phyloP scores from a whole-genome alignment of 2,329 filamentous ascomycete species.

The Cyphellophora attinorum region DNA sequence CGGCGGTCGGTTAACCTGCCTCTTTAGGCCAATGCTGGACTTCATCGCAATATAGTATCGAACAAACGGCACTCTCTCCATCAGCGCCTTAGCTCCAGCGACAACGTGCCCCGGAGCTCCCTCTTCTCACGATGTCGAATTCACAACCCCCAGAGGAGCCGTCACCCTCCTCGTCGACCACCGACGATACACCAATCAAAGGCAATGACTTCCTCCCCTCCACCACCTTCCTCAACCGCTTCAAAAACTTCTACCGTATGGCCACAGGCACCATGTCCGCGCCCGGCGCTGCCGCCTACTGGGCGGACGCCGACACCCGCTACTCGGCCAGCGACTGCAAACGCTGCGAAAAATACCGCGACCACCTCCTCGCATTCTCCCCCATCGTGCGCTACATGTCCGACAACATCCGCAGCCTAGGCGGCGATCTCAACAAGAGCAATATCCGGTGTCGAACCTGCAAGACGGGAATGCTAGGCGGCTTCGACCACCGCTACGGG shows the following conservation, averaged over 20 bases:
- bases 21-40: too few species aligned
- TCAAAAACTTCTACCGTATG: constrained; percentile 80
- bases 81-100: too few species aligned
- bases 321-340: constrained; percentile 71
- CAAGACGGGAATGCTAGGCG: constrained; percentile 61
- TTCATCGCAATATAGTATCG: too few species aligned
- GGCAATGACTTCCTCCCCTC: constrained; percentile 20
- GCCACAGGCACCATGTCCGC: constrained; percentile 62
- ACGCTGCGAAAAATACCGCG: constrained; percentile 69
- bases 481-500: constrained; percentile 77
- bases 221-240: constrained; percentile 42
- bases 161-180: neutral
- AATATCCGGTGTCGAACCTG: constrained; percentile 83
- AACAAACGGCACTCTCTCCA: too few species aligned
- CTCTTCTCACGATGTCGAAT: too few species aligned
- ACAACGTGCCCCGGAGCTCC: too few species aligned
- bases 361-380: constrained; percentile 76
- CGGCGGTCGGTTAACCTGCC: too few species aligned
- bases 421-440: constrained; percentile 59
- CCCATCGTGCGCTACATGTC: constrained; percentile 81
- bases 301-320: constrained; percentile 62
- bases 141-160: too few species aligned
- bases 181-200: neutral
- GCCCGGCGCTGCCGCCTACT: constrained; percentile 65
- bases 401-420: constrained; percentile 69